These are phyloP conservation scores for Brettanomyces bruxellensis DNA, from an alignment of 805 yeast genomes.

Conservation along the genomic window DNA sequence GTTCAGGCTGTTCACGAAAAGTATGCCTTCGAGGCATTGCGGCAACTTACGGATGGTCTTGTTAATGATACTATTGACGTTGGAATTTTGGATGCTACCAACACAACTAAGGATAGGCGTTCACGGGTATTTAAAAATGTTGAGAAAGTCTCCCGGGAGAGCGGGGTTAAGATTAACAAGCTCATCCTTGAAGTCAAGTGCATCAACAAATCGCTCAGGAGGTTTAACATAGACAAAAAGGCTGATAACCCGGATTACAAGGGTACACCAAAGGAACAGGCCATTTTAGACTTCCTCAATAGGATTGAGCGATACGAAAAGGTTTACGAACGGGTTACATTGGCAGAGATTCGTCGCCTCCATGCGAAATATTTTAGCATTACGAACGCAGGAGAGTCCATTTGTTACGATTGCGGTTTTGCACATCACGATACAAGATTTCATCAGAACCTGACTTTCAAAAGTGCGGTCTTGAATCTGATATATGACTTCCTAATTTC, in stretches of 20 bases:
- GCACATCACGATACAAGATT: conserved; percentile 18
- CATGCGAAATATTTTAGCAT: conserved; percentile 23
- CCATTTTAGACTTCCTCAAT: conserved; percentile 51
- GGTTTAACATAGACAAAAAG: conserved; percentile 57
- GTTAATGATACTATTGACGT: conserved; percentile 75
- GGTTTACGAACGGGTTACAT: conserved; percentile 29
- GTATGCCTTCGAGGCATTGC: conserved; percentile 93
- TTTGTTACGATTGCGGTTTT: conserved; percentile 25
- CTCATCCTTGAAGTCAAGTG: conserved; percentile 54
- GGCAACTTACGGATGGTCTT: conserved; percentile 65
- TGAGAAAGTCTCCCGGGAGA: conserved; percentile 41
- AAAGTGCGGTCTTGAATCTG: conserved; percentile 17
- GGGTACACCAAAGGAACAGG: conserved; percentile 39
- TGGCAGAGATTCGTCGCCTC: conserved; percentile 22
- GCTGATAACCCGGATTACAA: conserved; percentile 54
- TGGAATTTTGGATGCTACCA: conserved; percentile 76
- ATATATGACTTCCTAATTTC: conserved; percentile 24
- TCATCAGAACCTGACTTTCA: conserved; percentile 20
- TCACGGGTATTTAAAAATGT: conserved; percentile 43
- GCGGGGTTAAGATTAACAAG: conserved; percentile 32
- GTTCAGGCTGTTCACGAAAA: conserved; percentile 64
- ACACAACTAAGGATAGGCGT: conserved; percentile 53
- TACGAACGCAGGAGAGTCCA: conserved; percentile 26
- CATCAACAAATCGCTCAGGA: conserved; percentile 38
- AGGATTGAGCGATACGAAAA: conserved; percentile 44